These are phyloP conservation scores for Leishmania lainsoni DNA, from an alignment of 208 protist species.

Conservation along the genomic window DNA sequence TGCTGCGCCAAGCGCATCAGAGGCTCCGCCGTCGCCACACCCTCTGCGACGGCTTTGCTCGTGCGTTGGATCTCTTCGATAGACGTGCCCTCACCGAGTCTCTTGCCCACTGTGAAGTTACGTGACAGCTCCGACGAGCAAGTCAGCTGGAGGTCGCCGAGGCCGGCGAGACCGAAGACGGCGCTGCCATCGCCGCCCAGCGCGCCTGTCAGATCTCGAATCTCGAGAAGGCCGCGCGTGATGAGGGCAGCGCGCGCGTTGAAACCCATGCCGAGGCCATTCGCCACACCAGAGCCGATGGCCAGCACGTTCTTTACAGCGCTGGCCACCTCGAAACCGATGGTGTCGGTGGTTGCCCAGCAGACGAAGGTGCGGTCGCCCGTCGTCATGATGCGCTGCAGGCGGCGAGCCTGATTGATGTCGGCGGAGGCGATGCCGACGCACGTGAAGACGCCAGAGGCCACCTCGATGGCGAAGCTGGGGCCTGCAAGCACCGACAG, in stretches of 20 bases:
- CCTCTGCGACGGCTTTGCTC: slow-evolving; percentile 79
- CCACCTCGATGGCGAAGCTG: slow-evolving; percentile 92
- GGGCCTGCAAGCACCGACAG: slow-evolving; percentile 84
- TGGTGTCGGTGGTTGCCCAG: slow-evolving; percentile 80
- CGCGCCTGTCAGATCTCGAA: slow-evolving; percentile 78
- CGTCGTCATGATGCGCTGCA: slow-evolving; percentile 83
- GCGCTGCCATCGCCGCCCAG: slow-evolving; percentile 78
- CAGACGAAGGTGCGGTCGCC: slow-evolving; percentile 74
- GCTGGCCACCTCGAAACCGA: slow-evolving; percentile 89
- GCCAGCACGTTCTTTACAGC: slow-evolving; percentile 93
- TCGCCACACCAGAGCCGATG: slow-evolving; percentile 78
- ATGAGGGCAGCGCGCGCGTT: slow-evolving; percentile 87
- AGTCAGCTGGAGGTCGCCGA: slow-evolving; percentile 90
- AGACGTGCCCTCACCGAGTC: slow-evolving; percentile 71
- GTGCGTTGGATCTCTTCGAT: slow-evolving; percentile 66
- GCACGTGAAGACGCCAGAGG: slow-evolving; percentile 72
- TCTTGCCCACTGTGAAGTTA: slow-evolving; percentile 88
- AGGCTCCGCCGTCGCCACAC: slow-evolving; percentile 71
- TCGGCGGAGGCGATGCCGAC: slow-evolving; percentile 69
- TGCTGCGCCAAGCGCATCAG: slow-evolving; percentile 66
- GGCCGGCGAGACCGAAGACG: slow-evolving; percentile 86
- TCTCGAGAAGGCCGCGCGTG: slow-evolving; percentile 81
- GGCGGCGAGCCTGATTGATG: slow-evolving; percentile 54
- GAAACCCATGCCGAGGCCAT: slow-evolving; percentile 68
- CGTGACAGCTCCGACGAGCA: slow-evolving; percentile 88